A percentile compares a stretch with the other conserved stretches of the same genome.
These are phyloP conservation scores for Botrytis deweyae DNA, from an alignment of 2,329 filamentous ascomycete genomes.

Conservation along the genomic window DNA sequence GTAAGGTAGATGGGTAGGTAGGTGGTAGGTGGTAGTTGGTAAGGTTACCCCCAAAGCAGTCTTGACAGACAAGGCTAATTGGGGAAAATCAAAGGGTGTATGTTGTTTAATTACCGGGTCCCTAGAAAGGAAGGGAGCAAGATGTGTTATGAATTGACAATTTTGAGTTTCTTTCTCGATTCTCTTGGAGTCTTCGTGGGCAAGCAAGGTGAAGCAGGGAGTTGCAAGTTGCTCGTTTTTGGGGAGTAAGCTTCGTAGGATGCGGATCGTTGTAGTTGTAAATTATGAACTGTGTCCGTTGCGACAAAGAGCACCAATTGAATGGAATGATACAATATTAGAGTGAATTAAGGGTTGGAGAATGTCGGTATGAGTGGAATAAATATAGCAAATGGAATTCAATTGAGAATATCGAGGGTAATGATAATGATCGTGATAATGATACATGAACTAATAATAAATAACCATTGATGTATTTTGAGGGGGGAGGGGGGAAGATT, in stretches of 20 bases:
- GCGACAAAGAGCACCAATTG: conserved; percentile 19
- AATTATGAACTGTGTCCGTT: conserved; percentile 9
- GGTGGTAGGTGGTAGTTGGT: neutral
- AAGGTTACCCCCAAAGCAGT: neutral
- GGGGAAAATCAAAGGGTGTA: neutral
- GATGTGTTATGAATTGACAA: neutral
- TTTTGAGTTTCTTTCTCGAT: neutral
- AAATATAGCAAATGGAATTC: neutral
- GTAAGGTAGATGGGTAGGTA: conserved; percentile 10
- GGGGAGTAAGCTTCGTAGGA: conserved; percentile 1
- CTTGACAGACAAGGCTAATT: neutral
- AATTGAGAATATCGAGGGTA: neutral
- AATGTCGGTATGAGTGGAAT: neutral
- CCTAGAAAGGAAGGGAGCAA: neutral
- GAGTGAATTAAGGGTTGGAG: conserved; percentile 7
- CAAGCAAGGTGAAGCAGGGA: neutral
- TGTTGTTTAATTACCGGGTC: neutral
- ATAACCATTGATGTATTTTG: neutral
- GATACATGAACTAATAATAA: neutral
- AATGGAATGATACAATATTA: conserved; percentile 20
- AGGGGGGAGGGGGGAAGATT: neutral
- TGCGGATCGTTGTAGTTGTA: neutral
- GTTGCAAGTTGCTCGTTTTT: neutral
- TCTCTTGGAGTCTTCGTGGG: neutral
- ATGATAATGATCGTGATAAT: neutral